Evolutionary conservation across 345 rosid species (phyloP), one percentile per base, ranked within the genome.

Genomic region (Citrus trifoliata): DNA sequence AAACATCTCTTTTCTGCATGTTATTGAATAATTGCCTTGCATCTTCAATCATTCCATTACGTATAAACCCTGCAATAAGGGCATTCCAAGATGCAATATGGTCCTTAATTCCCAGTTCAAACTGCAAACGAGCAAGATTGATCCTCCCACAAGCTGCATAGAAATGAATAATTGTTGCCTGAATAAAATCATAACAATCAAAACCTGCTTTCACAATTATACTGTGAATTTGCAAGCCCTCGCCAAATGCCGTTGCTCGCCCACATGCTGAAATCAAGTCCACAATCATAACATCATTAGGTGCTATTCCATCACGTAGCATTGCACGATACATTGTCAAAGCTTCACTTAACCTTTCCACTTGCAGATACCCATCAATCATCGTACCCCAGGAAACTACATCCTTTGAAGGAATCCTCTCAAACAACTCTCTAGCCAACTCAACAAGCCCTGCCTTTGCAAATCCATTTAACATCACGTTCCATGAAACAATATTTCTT

Each of bases 401-500:
- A 89, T 95, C 98, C 78, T 86, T 90, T 67, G 61, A 61, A 5
- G 87, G 93, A 28, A 92, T 86, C 81, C 78, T 85, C 81, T 86
- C 83, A 64, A 95, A 95, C 87, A 92, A 24, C 51, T 89, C 86
- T 78, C 81, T 78, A 19, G 92, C 94, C 64, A 79, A 79, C 71
- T 89, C 83, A n/a, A 90, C 35, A 1, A 82, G 63, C 75, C 98
- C 98, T 13, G 88, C 92, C 84, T 93, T 95, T 0, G 94, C 81
- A 78, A 89, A 93, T 51, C 97, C 98, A 66, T 95, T 95, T 79
- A 95, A 82, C 94, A 95, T 88, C 61, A 93, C 98, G 80, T 93
- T 95, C 98, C 98, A 93, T 0, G 98, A 80, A 80, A 93, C 89
- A 68, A 85, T 48, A 61, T 88, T 90, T 83, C 80, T 89, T 59